Conservation (phyloP, 352 stramenopile species). For the Pythium aphanidermatum region DNA sequence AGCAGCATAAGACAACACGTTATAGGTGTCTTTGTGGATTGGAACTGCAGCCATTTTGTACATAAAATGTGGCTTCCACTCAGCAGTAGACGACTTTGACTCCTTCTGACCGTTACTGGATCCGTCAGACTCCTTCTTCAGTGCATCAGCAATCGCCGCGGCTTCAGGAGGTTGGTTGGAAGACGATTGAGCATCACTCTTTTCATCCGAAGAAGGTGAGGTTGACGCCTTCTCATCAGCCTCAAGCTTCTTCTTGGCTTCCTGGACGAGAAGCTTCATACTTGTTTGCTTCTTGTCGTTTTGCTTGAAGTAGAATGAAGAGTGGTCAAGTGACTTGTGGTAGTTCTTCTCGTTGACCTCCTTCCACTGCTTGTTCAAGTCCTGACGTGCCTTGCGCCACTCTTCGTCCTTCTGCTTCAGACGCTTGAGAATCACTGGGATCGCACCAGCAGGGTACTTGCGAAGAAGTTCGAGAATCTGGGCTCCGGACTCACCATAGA, state of each 20-base stretch:
- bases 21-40: conserved; percentile 83
- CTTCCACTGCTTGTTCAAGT: conserved; percentile 97
- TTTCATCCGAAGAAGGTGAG: conserved; percentile 9
- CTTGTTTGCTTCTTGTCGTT: conserved; percentile 97
- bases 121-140: conserved; percentile 40
- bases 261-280: conserved; percentile 91
- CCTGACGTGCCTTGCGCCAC: conserved; percentile 90
- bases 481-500: conserved; percentile 94
- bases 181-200: conserved; percentile 23
- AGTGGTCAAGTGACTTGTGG: conserved; percentile 98
- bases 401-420: conserved; percentile 98
- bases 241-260: conserved; percentile 83
- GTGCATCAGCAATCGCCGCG: conserved; percentile 50
- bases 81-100: not conserved
- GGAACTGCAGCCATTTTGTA: conserved; percentile 69
- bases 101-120: conserved; percentile 3
- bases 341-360: conserved; percentile 98
- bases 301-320: conserved; percentile 98
- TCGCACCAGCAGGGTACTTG: conserved; percentile 94
- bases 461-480: conserved; percentile 93
- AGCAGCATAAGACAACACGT: conserved; percentile 66
- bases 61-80: conserved; percentile 68
- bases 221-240: conserved; percentile 41
- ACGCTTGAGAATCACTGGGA: conserved; percentile 97
- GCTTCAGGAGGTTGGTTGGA: conserved; percentile 37